Evolutionary conservation across 306 rosid genomes (phyloP).

Genomic region (Cicer judaicum): DNA sequence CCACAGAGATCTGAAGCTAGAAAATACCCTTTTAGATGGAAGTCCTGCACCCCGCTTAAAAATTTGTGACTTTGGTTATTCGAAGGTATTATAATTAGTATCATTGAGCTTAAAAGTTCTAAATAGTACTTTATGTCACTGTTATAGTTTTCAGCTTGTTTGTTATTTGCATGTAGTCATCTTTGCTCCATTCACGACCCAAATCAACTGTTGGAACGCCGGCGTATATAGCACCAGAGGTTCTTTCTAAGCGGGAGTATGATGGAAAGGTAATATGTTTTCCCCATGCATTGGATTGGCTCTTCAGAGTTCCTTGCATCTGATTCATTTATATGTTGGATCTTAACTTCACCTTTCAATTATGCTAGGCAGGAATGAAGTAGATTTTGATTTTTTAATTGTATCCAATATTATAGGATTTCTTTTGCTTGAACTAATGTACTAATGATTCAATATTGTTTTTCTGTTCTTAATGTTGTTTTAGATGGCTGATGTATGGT

Average conservation of each 20-base stretch:
- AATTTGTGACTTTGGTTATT: slow-evolving; percentile 74
- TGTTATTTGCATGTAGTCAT: slow-evolving; percentile 55
- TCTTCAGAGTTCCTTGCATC: slow-evolving; percentile 32
- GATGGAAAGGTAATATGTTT: slow-evolving; percentile 64
- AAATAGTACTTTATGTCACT: neutral
- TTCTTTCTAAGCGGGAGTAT: slow-evolving; percentile 66
- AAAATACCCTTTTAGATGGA: slow-evolving; percentile 71
- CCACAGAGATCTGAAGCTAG: slow-evolving; percentile 70
- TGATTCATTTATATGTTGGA: slow-evolving; percentile 6
- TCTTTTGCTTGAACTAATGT: neutral
- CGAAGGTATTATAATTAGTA: slow-evolving; percentile 52
- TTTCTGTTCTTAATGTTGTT: slow-evolving; percentile 32
- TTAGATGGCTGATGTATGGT: slow-evolving; percentile 84
- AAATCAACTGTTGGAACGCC: slow-evolving; percentile 77
- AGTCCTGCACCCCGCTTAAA: slow-evolving; percentile 76
- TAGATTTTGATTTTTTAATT: slow-evolving; percentile 6
- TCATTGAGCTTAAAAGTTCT: slow-evolving; percentile 23
- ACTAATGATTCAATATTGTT: slow-evolving; percentile 29
- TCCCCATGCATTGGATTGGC: neutral
- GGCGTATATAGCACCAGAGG: slow-evolving; percentile 75
- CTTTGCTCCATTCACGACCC: slow-evolving; percentile 71
- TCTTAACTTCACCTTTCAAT: slow-evolving; percentile 28
- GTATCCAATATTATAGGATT: neutral
- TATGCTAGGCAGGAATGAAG: neutral
- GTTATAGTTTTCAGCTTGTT: neutral